These are phyloP conservation scores for Nissolia schottii DNA, from an alignment of 306 rosid genomes.

Conservation along the genomic window DNA sequence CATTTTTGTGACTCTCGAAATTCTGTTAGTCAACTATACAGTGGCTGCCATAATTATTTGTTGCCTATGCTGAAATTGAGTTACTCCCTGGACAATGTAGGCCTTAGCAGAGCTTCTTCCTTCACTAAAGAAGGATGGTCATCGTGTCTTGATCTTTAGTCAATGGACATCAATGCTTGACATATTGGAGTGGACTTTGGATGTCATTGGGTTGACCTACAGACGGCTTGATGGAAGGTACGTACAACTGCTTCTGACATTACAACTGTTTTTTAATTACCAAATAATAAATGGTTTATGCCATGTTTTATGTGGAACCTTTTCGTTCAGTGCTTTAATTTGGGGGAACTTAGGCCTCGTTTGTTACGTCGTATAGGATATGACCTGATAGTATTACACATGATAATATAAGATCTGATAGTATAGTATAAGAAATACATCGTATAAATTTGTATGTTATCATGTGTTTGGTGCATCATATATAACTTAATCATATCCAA, in stretches of 20 bases:
- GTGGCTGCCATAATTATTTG: slow-evolving; percentile 3
- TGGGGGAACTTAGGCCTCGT: not conserved
- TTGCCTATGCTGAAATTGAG: slow-evolving; percentile 25
- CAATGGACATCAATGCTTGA: slow-evolving; percentile 99
- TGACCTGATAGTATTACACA: too few relatives aligned
- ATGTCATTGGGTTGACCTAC: slow-evolving; percentile 86
- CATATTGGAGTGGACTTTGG: slow-evolving; percentile 92
- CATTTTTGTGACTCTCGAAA: not conserved
- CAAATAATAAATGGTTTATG: not conserved
- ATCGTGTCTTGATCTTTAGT: slow-evolving; percentile 86
- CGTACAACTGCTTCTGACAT: not conserved
- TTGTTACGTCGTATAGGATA: too few relatives aligned
- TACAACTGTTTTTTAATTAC: not conserved
- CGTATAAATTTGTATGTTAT: too few relatives aligned
- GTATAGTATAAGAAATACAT: too few relatives aligned
- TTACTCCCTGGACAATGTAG: slow-evolving; percentile 40
- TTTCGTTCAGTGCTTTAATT: not conserved
- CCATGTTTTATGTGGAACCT: not conserved
- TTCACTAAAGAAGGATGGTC: slow-evolving; percentile 66
- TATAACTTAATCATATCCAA: too few relatives aligned
- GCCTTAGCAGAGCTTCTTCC: slow-evolving; percentile 80
- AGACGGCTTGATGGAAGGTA: slow-evolving; percentile 99
- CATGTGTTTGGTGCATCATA: too few relatives aligned
- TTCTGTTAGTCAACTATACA: slow-evolving; percentile 17
- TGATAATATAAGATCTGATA: too few relatives aligned